A percentile compares a stretch with the other conserved stretches of the same genome.
phyloP scores from a whole-genome alignment of 2,329 filamentous ascomycete genomes.

The Dactylonectria macrodidyma region DNA sequence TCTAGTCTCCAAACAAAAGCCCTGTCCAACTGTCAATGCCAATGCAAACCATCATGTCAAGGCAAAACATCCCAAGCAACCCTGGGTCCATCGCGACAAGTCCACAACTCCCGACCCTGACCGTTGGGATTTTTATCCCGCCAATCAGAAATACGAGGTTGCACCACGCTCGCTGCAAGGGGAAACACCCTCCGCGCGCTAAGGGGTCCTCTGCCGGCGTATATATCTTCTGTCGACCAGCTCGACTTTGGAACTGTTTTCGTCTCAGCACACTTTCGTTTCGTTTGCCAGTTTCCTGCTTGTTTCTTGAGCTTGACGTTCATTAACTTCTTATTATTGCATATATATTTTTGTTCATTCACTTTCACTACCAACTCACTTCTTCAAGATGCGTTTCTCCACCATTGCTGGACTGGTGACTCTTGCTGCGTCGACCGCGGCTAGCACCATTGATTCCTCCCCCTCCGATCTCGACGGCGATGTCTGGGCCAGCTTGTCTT shows the following conservation, averaged over 20 bases:
- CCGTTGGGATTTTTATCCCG: conserved; percentile 12
- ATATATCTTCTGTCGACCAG: neutral
- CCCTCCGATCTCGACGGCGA: conserved; percentile 48
- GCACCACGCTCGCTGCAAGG: neutral
- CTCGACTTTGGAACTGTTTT: conserved; percentile 8
- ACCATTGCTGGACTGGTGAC: conserved; percentile 38
- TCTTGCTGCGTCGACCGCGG: conserved; percentile 43
- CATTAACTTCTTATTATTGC: neutral
- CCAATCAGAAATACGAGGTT: conserved; percentile 4
- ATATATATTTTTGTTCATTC: conserved; percentile 1
- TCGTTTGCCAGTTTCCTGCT: neutral
- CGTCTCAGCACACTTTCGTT: conserved; percentile 11
- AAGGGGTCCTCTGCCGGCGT: neutral
- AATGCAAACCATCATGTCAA: neutral
- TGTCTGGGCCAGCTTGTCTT: conserved; percentile 46
- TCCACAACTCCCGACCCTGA: conserved; percentile 1
- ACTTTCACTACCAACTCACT: neutral
- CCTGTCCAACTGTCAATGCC: neutral
- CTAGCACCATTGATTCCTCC: conserved; percentile 36
- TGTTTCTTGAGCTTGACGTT: conserved; percentile 1
- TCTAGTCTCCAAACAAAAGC: neutral
- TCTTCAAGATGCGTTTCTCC: conserved; percentile 45
- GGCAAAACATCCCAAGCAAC: neutral
- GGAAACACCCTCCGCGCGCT: neutral
- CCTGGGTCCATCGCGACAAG: neutral